A percentile compares a stretch with the other conserved stretches of the same genome.
Conservation (phyloP, 352 stramenopile genomes). For the Phytophthora quininea region DNA sequence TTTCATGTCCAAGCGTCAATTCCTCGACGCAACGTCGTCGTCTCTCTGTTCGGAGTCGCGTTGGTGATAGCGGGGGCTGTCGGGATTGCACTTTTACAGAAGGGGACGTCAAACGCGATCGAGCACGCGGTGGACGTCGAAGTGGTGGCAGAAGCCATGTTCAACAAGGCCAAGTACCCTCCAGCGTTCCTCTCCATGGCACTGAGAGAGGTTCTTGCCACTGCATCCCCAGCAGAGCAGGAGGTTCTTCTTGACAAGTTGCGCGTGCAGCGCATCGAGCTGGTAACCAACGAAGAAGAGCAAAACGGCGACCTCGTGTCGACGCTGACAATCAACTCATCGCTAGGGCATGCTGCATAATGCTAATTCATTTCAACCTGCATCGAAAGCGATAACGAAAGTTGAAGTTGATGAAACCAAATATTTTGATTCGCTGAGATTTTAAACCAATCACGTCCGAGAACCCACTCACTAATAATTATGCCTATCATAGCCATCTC, state of each 20-base stretch:
- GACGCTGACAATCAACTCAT: not conserved
- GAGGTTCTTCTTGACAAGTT: not conserved
- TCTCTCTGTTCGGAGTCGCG: not conserved
- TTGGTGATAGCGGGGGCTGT: not conserved
- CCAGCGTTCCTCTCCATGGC: constrained; percentile 4
- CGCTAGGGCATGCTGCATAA: not conserved
- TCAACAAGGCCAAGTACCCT: constrained; percentile 11
- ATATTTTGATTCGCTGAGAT: too few species aligned
- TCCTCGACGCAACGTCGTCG: not conserved
- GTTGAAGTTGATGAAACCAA: too few species aligned
- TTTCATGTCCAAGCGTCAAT: constrained; percentile 5
- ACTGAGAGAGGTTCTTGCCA: not conserved
- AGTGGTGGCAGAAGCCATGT: constrained; percentile 4
- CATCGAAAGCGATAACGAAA: too few species aligned
- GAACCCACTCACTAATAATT: too few species aligned
- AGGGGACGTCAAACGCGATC: constrained; percentile 1
- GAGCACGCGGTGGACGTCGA: not conserved
- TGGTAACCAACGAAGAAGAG: not conserved
- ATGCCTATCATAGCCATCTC: too few species aligned
- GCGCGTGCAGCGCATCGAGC: not conserved
- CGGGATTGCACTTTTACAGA: not conserved
- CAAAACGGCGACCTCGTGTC: not conserved
- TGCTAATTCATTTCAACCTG: too few species aligned
- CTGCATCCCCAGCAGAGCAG: not conserved
- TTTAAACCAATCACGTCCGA: too few species aligned